Evolutionary conservation across 1,284 basidiomycete species (phyloP).

Genomic region (Tylopilus orsonianus): DNA sequence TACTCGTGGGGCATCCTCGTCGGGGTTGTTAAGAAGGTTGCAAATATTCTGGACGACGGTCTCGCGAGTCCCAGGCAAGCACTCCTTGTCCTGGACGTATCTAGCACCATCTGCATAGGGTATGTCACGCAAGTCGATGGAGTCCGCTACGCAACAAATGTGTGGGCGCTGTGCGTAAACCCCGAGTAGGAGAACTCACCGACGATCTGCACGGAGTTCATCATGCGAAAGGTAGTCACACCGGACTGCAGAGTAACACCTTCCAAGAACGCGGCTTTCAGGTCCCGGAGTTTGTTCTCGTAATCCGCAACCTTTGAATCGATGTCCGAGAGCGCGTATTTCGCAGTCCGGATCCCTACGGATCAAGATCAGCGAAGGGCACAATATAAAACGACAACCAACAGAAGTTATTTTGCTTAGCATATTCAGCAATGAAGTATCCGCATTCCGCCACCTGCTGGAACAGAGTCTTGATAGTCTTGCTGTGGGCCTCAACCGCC

Average conservation of each 20-base stretch:
- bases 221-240: conserved; percentile 20
- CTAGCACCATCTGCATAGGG: conserved; percentile 23
- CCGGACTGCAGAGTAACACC: conserved; percentile 15
- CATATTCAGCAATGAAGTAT: conserved; percentile 27
- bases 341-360: conserved; percentile 16
- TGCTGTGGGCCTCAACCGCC: conserved; percentile 3
- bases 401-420: conserved; percentile 24
- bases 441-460: conserved; percentile 29
- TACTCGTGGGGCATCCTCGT: conserved; percentile 10
- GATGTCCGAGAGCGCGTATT: conserved; percentile 22
- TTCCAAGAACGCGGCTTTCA: conserved; percentile 21
- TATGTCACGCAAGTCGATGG: conserved; percentile 19
- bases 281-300: conserved; percentile 18
- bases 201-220: conserved; percentile 18
- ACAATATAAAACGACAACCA: neutral
- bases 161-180: neutral
- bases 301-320: conserved; percentile 20
- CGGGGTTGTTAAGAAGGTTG: conserved; percentile 13
- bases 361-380: neutral
- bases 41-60: conserved; percentile 18
- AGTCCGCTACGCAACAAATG: conserved; percentile 4
- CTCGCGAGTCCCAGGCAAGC: conserved; percentile 23
- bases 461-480: conserved; percentile 12
- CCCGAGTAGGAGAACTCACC: conserved; percentile 1
- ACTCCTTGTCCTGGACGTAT: conserved; percentile 21